phyloP scores from a whole-genome alignment of 1,139 yeast species.

The Scheffersomyces lignicola region DNA sequence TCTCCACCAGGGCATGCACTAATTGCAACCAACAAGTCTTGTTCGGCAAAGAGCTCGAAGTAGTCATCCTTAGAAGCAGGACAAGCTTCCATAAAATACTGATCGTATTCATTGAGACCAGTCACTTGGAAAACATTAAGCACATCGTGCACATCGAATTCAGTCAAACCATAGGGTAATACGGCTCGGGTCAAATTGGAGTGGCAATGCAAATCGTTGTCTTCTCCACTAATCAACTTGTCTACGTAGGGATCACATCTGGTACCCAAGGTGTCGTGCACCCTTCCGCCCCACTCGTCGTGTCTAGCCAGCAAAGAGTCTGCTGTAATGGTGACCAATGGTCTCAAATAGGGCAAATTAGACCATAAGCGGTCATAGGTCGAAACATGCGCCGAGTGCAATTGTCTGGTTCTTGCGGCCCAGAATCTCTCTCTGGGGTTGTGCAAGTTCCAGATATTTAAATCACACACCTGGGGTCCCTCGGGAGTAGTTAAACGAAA shows the following conservation, averaged over 20 bases:
- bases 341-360: constrained; percentile 60
- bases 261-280: constrained; percentile 67
- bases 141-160: constrained; percentile 68
- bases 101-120: constrained; percentile 64
- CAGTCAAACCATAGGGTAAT: constrained; percentile 59
- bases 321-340: constrained; percentile 61
- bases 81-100: constrained; percentile 69
- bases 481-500: constrained; percentile 64
- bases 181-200: constrained; percentile 62
- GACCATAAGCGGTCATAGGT: constrained; percentile 67
- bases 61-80: constrained; percentile 60
- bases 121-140: constrained; percentile 70
- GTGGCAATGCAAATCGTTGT: constrained; percentile 67
- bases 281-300: constrained; percentile 66
- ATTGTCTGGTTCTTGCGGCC: constrained; percentile 69
- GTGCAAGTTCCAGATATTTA: constrained; percentile 61
- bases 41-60: constrained; percentile 68
- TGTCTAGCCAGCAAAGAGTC: constrained; percentile 57
- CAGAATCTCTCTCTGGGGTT: constrained; percentile 66
- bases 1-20: constrained; percentile 76
- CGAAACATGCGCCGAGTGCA: constrained; percentile 66
- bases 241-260: constrained; percentile 72
- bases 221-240: constrained; percentile 60
- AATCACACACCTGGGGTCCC: constrained; percentile 71
- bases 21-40: constrained; percentile 62